Evolutionary conservation across 176 grass and related monocot species (phyloP).

Genomic region (Raddia distichophylla): DNA sequence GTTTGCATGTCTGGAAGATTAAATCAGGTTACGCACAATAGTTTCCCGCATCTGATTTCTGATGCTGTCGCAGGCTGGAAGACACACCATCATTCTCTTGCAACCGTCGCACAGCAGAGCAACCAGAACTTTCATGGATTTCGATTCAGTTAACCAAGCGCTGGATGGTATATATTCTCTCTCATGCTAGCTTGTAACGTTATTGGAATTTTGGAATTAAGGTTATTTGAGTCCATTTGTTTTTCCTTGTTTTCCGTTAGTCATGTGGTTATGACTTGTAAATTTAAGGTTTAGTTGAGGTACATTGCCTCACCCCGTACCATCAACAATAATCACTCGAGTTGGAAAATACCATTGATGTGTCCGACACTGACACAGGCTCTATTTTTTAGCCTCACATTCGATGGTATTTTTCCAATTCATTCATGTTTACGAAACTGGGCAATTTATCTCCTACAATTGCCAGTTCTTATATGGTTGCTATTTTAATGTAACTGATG

Average conservation of each 20-base stretch:
- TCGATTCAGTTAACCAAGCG: conserved; percentile 67
- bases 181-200: conserved; percentile 2
- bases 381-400: no score
- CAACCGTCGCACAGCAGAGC: conserved; percentile 65
- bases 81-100: conserved; percentile 79
- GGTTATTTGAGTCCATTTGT: background rate
- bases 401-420: no score
- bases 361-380: background rate
- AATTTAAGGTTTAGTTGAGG: background rate
- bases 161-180: conserved; percentile 62
- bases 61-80: conserved; percentile 50
- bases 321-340: background rate
- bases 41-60: background rate
- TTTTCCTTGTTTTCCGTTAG: background rate
- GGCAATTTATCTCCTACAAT: background rate
- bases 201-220: background rate
- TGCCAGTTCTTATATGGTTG: background rate
- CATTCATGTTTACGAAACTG: no score
- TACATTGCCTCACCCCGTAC: background rate
- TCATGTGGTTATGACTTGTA: background rate
- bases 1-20: background rate
- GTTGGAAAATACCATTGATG: background rate
- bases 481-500: background rate
- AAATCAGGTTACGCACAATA: background rate
- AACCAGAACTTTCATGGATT: conserved; percentile 83